Base-by-base conservation (phyloP, 2,329 filamentous ascomycete species). In the Dothideomycetidae sp. region DNA sequence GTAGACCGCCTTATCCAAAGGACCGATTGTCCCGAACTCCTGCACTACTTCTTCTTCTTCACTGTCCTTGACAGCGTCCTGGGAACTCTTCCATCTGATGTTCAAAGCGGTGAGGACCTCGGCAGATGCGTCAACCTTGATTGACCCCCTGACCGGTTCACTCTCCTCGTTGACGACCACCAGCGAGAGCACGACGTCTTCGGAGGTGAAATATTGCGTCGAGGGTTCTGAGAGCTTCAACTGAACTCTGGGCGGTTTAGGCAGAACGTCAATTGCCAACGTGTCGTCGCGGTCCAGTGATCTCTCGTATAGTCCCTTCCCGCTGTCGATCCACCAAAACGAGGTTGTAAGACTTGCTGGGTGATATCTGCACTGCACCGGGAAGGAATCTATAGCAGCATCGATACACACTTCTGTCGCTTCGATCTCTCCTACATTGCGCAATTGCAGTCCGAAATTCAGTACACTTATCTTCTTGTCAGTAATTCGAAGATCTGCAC, bases 211-310 rank as follows among this genome's bases (percentile, higher is more conserved):
- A 55, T 88, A 92, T 38, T 85, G 77, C 10, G 73, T 68, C 40
- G 69, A 64, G 5, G 78, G 58, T 29, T 73, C 68, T 2, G 71
- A 63, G 7, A 83, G 61, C 16, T 63, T 69, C 31, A 98, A 73
- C 48, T 83, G 76, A 63, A 98, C 75, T 58, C 94, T 96, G 0
- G 90, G 90, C 17, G 88, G 90, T 46, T 92, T 81, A 1, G 90
- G 88, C 37, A 85, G 67, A 15, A 98, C 75, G 39, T 73, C 77
- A 39, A 93, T 71, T 2, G 63, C 61, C 21, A 71, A 62, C 1
- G 65, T 63, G 39, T 70, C 63, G 28, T 60, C 59, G 37, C 62
- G 62, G 14, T 63, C 59, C 15, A 67, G 51, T 30, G 53, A 52
- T 46, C 58, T 61, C 33, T 50, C 49, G 16, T 54, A 40, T 5